phyloP scores from a whole-genome alignment of 108 stramenopile genomes.

The Cyclotella baltica region DNA sequence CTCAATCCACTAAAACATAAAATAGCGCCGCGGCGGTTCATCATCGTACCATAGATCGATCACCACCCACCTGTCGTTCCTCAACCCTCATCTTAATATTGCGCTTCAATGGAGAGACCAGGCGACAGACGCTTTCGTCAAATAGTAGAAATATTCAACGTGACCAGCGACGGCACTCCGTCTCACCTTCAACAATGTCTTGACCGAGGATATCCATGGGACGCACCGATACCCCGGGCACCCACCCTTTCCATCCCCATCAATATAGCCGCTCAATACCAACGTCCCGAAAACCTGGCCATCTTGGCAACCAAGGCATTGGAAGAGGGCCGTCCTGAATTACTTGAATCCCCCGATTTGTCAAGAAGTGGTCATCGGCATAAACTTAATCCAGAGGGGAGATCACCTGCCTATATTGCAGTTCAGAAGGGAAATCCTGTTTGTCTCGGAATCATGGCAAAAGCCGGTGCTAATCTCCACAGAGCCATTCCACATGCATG shows the following conservation, averaged over 20 bases:
- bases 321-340: slow-evolving; percentile 13
- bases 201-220: slow-evolving; percentile 15
- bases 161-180: slow-evolving; percentile 16
- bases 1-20: too few relatives aligned
- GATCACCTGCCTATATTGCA: slow-evolving; percentile 20
- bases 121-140: not conserved
- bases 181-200: slow-evolving; percentile 6
- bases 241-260: slow-evolving; percentile 6
- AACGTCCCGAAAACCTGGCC: slow-evolving; percentile 31
- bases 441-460: slow-evolving; percentile 28
- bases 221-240: slow-evolving; percentile 4
- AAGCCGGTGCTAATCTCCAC: slow-evolving; percentile 31
- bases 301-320: slow-evolving; percentile 9
- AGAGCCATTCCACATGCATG: slow-evolving; percentile 25
- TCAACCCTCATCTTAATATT: too few relatives aligned
- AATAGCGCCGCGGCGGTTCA: too few relatives aligned
- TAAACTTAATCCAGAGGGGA: not conserved
- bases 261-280: slow-evolving; percentile 24
- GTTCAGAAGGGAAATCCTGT: slow-evolving; percentile 26
- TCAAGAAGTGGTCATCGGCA: not conserved
- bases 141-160: slow-evolving; percentile 13
- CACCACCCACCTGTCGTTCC: too few relatives aligned
- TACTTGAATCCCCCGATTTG: slow-evolving; percentile 18
- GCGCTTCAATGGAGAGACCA: too few relatives aligned
- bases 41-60: too few relatives aligned